Base-by-base conservation (phyloP, 352 stramenopile species). In the Phytopythium helicoides region DNA sequence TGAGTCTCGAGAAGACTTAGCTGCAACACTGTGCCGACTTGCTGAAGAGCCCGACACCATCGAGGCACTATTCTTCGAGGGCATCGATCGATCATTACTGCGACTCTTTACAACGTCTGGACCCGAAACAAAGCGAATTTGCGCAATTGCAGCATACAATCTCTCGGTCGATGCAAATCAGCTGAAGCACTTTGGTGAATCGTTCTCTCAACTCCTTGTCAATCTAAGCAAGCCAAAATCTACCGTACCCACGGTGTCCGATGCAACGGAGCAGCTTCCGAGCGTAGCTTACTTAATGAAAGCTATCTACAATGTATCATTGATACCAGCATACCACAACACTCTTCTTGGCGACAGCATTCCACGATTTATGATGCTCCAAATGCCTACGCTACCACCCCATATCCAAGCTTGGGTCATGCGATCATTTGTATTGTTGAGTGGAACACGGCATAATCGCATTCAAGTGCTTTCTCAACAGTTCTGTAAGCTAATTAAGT, bases 81-180 rank as follows among this genome's bases (percentile, higher is more conserved):
- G 81, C 35, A 73, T 89, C 12, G 81, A 92, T 33, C 79, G 79
- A 15, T 73, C 66, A 6, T 60, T 92, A 11, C 53, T 69, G 18
- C 70, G 73, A 1, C 53, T 92, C 15, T 66, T 81, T 18, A 64
- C 66, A 16, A 59, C 71, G 0, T 46, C 73, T 12, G 80, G 71
- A 22, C 47, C 47, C 26, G 81, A 92, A 48, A 90, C 77, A 37
- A 87, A 83, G 38, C 81, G 79, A 9, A 84, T 88, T 35, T 89
- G 79, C 33, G 77, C 76, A 7, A 58, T 87, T 16, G 64, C 81
- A 0, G 68, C 88, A 3, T 87, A 89, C 51, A 90, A 92, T 40
- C 60, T 92, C 11, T 89, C 78, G 10, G 69, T 60, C 21, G 76
- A 86, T 41, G 71, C 73, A 1, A 52, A 42, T 6, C 66, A 84